Percentiles rank a stretch among this genome's conserved stretches.
phyloP scores from a whole-genome alignment of 108 stramenopile species.

The Stephanodiscus triporus region DNA sequence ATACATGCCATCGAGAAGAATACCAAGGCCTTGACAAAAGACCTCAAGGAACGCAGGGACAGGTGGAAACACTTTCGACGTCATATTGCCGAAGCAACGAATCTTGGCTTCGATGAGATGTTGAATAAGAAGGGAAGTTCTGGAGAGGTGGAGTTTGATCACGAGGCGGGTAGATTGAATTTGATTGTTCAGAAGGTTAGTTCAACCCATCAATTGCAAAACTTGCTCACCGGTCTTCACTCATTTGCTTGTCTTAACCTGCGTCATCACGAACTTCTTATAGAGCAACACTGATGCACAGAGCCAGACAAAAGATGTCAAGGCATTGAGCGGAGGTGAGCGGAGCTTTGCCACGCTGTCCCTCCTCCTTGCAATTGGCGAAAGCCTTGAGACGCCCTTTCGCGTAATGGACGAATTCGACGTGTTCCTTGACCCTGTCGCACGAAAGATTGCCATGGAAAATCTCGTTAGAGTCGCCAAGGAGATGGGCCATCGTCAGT shows the following conservation, averaged over 20 bases:
- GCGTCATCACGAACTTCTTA: neutral
- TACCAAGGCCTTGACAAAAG: conserved; percentile 41
- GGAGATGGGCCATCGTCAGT: conserved; percentile 86
- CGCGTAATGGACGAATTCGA: conserved; percentile 99
- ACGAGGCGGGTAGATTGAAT: conserved; percentile 60
- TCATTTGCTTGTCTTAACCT: conserved; percentile 3
- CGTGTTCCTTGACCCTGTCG: conserved; percentile 94
- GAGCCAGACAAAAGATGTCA: conserved; percentile 84
- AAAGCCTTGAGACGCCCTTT: conserved; percentile 93
- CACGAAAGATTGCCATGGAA: conserved; percentile 86
- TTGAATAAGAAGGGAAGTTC: conserved; percentile 77
- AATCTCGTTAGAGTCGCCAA: conserved; percentile 70
- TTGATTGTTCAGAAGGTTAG: conserved; percentile 71
- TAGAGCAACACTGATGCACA: conserved; percentile 56
- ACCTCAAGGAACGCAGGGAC: conserved; percentile 54
- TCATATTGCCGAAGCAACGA: conserved; percentile 65
- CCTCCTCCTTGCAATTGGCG: conserved; percentile 91
- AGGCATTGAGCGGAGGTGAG: conserved; percentile 89
- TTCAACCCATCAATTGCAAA: neutral
- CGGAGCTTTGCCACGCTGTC: conserved; percentile 87
- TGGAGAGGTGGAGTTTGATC: conserved; percentile 80
- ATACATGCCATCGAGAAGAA: conserved; percentile 52
- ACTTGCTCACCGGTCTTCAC: neutral
- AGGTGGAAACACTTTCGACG: conserved; percentile 66
- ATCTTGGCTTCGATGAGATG: conserved; percentile 72